Percentiles rank a stretch among this genome's conserved stretches.
Conservation (phyloP, 2,329 filamentous ascomycete genomes). For the Iodosphaeria phyllophila region DNA sequence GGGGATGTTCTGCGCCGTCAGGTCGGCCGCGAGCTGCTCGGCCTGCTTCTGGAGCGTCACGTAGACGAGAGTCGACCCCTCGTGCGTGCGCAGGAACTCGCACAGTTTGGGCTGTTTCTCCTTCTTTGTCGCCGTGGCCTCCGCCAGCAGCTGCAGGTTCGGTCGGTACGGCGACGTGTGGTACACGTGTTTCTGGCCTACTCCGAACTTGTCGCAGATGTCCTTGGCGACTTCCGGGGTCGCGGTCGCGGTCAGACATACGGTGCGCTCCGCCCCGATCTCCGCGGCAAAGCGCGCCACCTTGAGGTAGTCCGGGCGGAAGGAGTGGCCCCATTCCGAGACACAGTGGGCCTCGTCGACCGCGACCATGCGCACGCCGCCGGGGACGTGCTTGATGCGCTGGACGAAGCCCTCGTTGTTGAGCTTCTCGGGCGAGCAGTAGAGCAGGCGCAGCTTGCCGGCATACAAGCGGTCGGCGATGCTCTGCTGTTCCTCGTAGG, state of each 20-base stretch:
- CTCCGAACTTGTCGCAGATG: conserved; percentile 31
- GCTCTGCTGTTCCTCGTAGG: conserved; percentile 22
- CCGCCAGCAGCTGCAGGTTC: conserved; percentile 35
- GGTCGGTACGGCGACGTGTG: conserved; percentile 38
- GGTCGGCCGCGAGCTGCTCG: conserved; percentile 19
- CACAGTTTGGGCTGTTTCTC: conserved; percentile 26
- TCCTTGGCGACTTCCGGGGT: conserved; percentile 35
- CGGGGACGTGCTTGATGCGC: conserved; percentile 31
- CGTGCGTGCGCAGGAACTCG: conserved; percentile 27
- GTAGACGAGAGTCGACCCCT: conserved; percentile 40
- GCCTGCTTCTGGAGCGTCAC: conserved; percentile 37
- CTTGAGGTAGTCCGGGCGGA: conserved; percentile 9
- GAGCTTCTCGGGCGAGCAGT: conserved; percentile 38
- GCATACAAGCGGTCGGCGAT: conserved; percentile 19
- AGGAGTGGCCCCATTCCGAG: conserved; percentile 24
- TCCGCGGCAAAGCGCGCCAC: conserved; percentile 36
- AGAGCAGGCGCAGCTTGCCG: conserved; percentile 32
- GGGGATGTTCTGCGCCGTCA: conserved; percentile 19
- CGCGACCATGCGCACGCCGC: conserved; percentile 35
- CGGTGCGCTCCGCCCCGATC: conserved; percentile 34
- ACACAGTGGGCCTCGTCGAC: conserved; percentile 42
- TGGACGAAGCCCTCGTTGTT: conserved; percentile 42
- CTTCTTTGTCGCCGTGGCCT: conserved; percentile 19
- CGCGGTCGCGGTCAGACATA: conserved; percentile 41
- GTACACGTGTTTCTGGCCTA: conserved; percentile 30